Conservation (phyloP, 75 land plant genomes). For the Pseudotsuga menziesii region DNA sequence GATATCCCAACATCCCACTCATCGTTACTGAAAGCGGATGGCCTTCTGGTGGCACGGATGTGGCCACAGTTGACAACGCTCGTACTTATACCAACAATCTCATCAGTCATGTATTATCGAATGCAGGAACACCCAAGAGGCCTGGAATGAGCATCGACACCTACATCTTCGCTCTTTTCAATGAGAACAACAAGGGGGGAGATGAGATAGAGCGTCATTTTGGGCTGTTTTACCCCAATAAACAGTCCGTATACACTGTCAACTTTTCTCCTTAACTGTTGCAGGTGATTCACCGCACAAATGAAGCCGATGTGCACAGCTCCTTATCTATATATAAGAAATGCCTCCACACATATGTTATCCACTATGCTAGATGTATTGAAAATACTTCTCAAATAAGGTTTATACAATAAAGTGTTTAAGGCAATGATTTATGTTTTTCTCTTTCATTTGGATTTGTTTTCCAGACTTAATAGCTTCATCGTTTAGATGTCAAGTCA, state of each 20-base stretch:
- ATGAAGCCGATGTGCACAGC: too few species aligned
- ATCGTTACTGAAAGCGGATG: constrained; percentile 62
- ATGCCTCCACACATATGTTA: too few species aligned
- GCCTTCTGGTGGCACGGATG: constrained; percentile 37
- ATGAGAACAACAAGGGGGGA: constrained; percentile 41
- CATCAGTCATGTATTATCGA: constrained; percentile 23
- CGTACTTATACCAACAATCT: constrained; percentile 31
- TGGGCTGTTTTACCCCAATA: constrained; percentile 40
- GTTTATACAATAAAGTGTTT: too few species aligned
- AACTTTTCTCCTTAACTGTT: not conserved
- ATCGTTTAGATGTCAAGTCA: too few species aligned
- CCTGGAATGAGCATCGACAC: constrained; percentile 30
- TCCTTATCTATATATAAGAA: too few species aligned
- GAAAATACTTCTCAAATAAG: too few species aligned
- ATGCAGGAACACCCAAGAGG: constrained; percentile 57
- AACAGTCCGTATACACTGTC: constrained; percentile 32
- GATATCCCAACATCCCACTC: constrained; percentile 17
- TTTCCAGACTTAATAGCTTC: too few species aligned
- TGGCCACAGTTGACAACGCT: constrained; percentile 30
- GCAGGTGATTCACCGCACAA: too few species aligned
- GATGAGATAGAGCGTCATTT: constrained; percentile 28
- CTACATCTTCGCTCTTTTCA: constrained; percentile 53
- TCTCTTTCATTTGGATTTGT: too few species aligned
- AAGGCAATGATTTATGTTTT: too few species aligned
- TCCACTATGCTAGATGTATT: too few species aligned